Conservation (phyloP, 202 grass and related monocot species). For the Musa balbisiana region DNA sequence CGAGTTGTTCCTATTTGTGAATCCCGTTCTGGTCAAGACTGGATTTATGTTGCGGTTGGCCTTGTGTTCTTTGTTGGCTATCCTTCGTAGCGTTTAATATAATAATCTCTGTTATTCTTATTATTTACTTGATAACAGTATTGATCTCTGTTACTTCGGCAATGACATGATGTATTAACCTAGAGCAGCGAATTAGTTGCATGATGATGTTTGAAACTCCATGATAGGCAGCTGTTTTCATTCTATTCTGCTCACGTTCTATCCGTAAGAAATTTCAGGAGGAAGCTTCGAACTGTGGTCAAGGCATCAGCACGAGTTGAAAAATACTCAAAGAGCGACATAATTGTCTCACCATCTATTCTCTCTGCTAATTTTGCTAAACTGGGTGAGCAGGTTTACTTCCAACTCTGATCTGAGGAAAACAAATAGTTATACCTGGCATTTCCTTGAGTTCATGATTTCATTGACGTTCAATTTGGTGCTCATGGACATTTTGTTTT, state of each 20-base stretch:
- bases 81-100: too few relatives aligned
- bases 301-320: constrained; percentile 74
- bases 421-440: neutral
- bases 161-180: too few relatives aligned
- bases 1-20: neutral
- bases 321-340: constrained; percentile 87
- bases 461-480: neutral
- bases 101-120: too few relatives aligned
- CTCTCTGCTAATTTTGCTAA: constrained; percentile 96
- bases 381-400: constrained; percentile 73
- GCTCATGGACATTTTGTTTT: too few relatives aligned
- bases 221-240: neutral
- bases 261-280: constrained; percentile 33
- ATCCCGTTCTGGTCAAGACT: neutral
- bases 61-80: too few relatives aligned
- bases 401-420: neutral
- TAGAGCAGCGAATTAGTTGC: neutral
- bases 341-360: constrained; percentile 96
- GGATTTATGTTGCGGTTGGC: too few relatives aligned
- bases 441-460: neutral
- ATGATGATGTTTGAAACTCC: too few relatives aligned
- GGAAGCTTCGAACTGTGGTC: constrained; percentile 35
- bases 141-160: too few relatives aligned
- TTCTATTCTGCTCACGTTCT: neutral
- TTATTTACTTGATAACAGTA: too few relatives aligned